Evolutionary conservation across 257 asterid species (phyloP).

Genomic region (Primulina tabacum): DNA sequence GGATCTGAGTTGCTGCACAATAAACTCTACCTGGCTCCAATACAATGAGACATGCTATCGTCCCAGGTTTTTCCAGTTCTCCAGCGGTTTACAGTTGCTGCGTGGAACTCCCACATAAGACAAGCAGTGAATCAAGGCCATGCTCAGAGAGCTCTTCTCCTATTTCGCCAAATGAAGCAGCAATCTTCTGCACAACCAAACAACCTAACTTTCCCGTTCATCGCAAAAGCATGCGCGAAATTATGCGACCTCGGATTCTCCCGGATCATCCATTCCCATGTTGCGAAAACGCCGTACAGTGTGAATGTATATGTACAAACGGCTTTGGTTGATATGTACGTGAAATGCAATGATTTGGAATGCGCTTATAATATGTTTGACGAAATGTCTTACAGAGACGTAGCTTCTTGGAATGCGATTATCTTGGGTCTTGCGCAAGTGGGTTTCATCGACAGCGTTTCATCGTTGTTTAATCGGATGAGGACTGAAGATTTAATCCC

Average conservation of each 20-base stretch:
- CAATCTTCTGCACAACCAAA: constrained; percentile 37
- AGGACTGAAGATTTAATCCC: constrained; percentile 31
- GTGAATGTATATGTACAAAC: constrained; percentile 55
- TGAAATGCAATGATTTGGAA: constrained; percentile 43
- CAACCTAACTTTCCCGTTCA: constrained; percentile 52
- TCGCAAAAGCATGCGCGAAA: constrained; percentile 68
- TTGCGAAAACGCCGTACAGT: constrained; percentile 37
- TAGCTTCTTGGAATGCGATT: constrained; percentile 66
- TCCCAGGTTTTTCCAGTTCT: constrained; percentile 11
- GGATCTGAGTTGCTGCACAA: too few species aligned
- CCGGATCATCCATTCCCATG: constrained; percentile 41
- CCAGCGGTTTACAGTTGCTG: constrained; percentile 29
- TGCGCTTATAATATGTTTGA: constrained; percentile 57
- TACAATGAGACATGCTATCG: constrained; percentile 17
- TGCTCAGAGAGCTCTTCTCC: constrained; percentile 39
- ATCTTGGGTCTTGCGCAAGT: constrained; percentile 42
- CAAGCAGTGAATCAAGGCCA: constrained; percentile 42
- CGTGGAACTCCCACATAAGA: constrained; percentile 46
- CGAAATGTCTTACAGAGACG: constrained; percentile 56
- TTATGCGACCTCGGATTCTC: constrained; percentile 37
- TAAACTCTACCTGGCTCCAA: too few species aligned
- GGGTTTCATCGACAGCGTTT: constrained; percentile 38
- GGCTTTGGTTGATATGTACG: constrained; percentile 55
- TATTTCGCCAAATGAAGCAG: constrained; percentile 49
- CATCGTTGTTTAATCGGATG: constrained; percentile 42